Evolutionary conservation across 345 rosid genomes (phyloP).

Genomic region (Heritiera littoralis): DNA sequence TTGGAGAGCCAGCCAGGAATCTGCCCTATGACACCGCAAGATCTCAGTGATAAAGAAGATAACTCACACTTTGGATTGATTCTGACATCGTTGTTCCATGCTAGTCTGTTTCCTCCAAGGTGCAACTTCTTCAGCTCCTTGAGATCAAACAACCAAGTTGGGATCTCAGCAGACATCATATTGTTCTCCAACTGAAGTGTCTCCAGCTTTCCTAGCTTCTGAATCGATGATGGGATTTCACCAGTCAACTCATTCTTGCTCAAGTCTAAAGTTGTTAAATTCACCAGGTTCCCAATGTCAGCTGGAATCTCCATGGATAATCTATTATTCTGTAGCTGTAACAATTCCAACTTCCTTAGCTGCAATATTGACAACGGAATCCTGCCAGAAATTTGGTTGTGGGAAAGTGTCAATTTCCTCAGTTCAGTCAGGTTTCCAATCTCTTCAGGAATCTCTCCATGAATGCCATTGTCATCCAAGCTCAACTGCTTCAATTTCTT

Average conservation of each 20-base stretch:
- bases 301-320: constrained; percentile 37
- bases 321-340: constrained; percentile 27
- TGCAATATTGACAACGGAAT: constrained; percentile 27
- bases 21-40: constrained; percentile 10
- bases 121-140: constrained; percentile 16
- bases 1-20: constrained; percentile 27
- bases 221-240: constrained; percentile 25
- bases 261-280: constrained; percentile 13
- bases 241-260: background rate
- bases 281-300: constrained; percentile 31
- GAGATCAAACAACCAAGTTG: constrained; percentile 28
- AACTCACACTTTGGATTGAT: constrained; percentile 17
- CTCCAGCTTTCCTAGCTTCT: constrained; percentile 15
- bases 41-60: constrained; percentile 16
- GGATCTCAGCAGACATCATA: constrained; percentile 28
- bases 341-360: constrained; percentile 18
- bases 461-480: constrained; percentile 24
- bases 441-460: constrained; percentile 33
- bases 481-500: constrained; percentile 28
- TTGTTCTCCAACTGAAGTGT: constrained; percentile 22
- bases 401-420: constrained; percentile 4
- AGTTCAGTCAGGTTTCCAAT: constrained; percentile 35
- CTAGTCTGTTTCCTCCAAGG: constrained; percentile 22
- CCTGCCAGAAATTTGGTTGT: constrained; percentile 27
- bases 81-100: constrained; percentile 12